These are phyloP conservation scores for Vaccinium darrowii DNA, from an alignment of 148 eudicot genomes.

Conservation along the genomic window DNA sequence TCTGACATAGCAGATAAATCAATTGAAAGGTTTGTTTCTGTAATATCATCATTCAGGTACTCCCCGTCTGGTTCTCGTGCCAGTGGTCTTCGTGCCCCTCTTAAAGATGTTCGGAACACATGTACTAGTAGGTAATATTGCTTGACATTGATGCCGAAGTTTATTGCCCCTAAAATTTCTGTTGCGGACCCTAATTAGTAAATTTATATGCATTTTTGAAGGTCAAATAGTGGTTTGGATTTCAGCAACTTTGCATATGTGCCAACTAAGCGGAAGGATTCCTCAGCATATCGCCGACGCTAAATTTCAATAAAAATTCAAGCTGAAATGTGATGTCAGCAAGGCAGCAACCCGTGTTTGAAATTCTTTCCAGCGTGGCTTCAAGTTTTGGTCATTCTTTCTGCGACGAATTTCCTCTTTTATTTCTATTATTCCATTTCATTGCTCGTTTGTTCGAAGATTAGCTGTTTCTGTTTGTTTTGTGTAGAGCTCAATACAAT, in stretches of 20 bases:
- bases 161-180: neutral
- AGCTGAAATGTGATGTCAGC: neutral
- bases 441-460: neutral
- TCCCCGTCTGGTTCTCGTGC: constrained; percentile 83
- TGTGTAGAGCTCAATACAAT: neutral
- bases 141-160: neutral
- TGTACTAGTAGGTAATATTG: constrained; percentile 42
- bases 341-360: neutral
- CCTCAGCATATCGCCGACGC: constrained; percentile 25
- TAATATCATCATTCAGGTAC: constrained; percentile 72
- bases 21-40: constrained; percentile 69
- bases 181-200: neutral
- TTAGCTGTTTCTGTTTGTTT: neutral
- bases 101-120: constrained; percentile 67
- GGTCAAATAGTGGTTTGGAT: constrained; percentile 45
- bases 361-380: neutral
- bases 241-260: constrained; percentile 58
- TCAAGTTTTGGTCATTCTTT: neutral
- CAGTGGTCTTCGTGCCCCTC: constrained; percentile 94
- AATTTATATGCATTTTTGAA: constrained; percentile 19
- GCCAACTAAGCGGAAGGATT: constrained; percentile 39
- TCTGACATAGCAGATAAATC: constrained; percentile 90
- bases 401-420: neutral
- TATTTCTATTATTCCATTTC: neutral
- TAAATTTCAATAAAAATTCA: constrained; percentile 15